Percentiles rank a stretch among this genome's conserved stretches.
Conservation (phyloP, 192 early-diverging fungal genomes). For the Entomortierella lignicola region DNA sequence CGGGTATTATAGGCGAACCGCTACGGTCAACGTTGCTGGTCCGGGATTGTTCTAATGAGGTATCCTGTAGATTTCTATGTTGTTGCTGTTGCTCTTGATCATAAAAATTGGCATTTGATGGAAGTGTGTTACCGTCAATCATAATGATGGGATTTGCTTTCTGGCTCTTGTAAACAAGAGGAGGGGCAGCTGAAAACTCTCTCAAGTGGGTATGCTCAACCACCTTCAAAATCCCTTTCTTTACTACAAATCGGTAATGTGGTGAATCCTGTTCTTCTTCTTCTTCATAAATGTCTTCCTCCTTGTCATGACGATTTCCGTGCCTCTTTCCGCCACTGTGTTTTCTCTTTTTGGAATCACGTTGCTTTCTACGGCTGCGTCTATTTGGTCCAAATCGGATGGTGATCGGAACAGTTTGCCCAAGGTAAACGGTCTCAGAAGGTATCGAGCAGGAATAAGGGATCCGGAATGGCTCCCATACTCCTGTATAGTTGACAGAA, state of each 20-base stretch:
- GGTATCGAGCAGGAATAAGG: conserved; percentile 35
- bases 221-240: conserved; percentile 42
- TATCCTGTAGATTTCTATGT: not conserved
- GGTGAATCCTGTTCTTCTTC: not conserved
- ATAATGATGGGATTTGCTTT: not conserved
- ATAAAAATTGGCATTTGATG: too few species aligned
- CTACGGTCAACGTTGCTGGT: too few species aligned
- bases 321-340: not conserved
- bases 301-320: not conserved
- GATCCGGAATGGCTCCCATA: conserved; percentile 45
- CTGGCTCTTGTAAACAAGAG: not conserved
- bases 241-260: conserved; percentile 31
- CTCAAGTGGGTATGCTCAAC: conserved; percentile 39
- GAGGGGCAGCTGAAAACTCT: conserved; percentile 13
- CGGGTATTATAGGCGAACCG: not conserved
- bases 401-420: conserved; percentile 27
- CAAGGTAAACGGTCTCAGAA: conserved; percentile 29
- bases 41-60: too few species aligned
- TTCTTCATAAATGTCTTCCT: not conserved
- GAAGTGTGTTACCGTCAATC: too few species aligned
- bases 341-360: not conserved
- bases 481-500: conserved; percentile 35
- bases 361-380: not conserved
- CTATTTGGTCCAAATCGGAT: conserved; percentile 22
- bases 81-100: not conserved